A percentile compares a stretch with the other conserved stretches of the same genome.
phyloP scores from a whole-genome alignment of 2,329 filamentous ascomycete genomes.

The Penicillium sp. region DNA sequence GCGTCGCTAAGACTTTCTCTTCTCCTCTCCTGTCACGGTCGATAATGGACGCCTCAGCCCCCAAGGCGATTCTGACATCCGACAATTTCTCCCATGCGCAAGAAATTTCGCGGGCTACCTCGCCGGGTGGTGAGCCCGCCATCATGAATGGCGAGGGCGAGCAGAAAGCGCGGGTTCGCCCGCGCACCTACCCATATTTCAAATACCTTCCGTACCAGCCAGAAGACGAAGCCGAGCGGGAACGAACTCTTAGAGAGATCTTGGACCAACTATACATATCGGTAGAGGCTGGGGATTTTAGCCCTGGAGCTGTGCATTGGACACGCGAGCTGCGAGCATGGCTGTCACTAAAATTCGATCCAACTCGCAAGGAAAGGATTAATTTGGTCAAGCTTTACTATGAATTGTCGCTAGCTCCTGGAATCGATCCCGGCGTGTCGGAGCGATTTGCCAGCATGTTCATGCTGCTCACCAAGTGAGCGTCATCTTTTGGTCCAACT shows the following conservation, averaged over 20 bases:
- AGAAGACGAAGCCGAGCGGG: slow-evolving; percentile 71
- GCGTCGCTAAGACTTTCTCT: slow-evolving; percentile 12
- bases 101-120: slow-evolving; percentile 77
- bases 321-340: slow-evolving; percentile 92
- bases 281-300: slow-evolving; percentile 87
- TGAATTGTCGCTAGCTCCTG: slow-evolving; percentile 83
- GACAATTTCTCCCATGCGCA: slow-evolving; percentile 47
- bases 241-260: slow-evolving; percentile 76
- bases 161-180: slow-evolving; percentile 63
- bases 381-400: slow-evolving; percentile 89
- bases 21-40: slow-evolving; percentile 15
- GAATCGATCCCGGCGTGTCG: slow-evolving; percentile 71
- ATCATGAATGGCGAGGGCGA: slow-evolving; percentile 50
- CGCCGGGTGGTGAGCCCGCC: slow-evolving; percentile 57
- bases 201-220: slow-evolving; percentile 81
- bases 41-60: slow-evolving; percentile 35
- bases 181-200: slow-evolving; percentile 90
- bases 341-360: slow-evolving; percentile 95
- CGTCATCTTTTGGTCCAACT: slow-evolving; percentile 11
- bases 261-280: slow-evolving; percentile 90
- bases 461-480: slow-evolving; percentile 86
- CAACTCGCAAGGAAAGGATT: slow-evolving; percentile 74
- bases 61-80: slow-evolving; percentile 34
- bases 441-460: slow-evolving; percentile 98
- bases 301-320: slow-evolving; percentile 91